Conservation (phyloP, 495 filamentous ascomycete genomes). For the Darksidea phi region DNA sequence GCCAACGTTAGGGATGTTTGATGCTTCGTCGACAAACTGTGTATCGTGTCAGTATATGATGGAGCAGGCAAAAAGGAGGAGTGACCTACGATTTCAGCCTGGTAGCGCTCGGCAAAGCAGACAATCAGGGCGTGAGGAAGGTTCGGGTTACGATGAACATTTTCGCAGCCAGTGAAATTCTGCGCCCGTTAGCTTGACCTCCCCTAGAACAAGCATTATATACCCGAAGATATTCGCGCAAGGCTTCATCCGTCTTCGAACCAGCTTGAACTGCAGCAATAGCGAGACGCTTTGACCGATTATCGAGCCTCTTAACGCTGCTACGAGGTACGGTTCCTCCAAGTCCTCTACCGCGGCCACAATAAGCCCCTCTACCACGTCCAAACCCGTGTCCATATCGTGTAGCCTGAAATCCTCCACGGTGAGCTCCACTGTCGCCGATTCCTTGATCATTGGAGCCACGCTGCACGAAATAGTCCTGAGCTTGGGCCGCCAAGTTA, state of each 20-base stretch:
- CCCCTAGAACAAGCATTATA: constrained; percentile 39
- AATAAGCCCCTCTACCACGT: constrained; percentile 42
- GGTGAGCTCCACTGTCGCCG: too few relatives aligned
- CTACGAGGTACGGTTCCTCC: constrained; percentile 39
- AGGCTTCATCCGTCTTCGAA: constrained; percentile 72
- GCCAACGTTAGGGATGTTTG: constrained; percentile 70
- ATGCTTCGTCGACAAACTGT: constrained; percentile 63
- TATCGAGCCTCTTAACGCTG: constrained; percentile 69
- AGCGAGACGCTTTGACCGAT: constrained; percentile 74
- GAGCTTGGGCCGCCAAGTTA: constrained; percentile 79
- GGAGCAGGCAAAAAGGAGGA: not conserved
- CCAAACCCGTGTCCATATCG: constrained; percentile 35
- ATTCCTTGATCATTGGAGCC: too few relatives aligned
- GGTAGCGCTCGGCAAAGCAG: constrained; percentile 83
- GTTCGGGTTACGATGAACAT: constrained; percentile 64
- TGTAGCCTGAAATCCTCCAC: too few relatives aligned
- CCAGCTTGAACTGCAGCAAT: constrained; percentile 70
- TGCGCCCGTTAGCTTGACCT: constrained; percentile 39
- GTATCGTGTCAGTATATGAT: not conserved
- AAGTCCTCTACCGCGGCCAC: constrained; percentile 47
- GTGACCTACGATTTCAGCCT: constrained; percentile 65
- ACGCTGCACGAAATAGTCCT: constrained; percentile 57
- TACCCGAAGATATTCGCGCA: constrained; percentile 85
- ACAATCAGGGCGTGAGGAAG: constrained; percentile 61
- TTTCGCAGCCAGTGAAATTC: constrained; percentile 81